Evolutionary conservation across 2,329 filamentous ascomycete genomes (phyloP), one percentile per base, ranked within the genome.

Genomic region (Epichloe sp.): DNA sequence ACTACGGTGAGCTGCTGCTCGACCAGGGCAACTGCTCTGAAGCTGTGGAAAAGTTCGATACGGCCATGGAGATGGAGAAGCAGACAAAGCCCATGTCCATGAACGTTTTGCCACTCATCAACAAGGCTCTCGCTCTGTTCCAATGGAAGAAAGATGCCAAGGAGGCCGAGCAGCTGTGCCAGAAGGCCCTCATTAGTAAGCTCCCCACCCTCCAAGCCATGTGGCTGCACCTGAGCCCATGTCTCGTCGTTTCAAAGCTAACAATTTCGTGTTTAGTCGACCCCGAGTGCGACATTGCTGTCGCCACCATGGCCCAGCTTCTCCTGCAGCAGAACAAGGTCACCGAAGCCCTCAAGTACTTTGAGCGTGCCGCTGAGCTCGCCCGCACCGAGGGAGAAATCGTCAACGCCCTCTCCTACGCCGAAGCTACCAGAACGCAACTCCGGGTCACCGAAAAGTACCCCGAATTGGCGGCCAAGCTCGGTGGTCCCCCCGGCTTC

Each of bases 61-160:
- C 84, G 26, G 93, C 93, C n/a, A 90, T 97, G 58, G 90, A 97
- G 65, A 91, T 97, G 85, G 93, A 98, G 79, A 94, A 93, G 76
- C 83, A 88, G 69, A 84, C 82, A 57, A 94, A 94, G 74, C 90
- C 90, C 14, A 84, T 93, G 69, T 86, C 88, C 55, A 97, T 98
- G 85, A 98, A 98, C 63, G 93, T 98, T 34, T 74, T 98, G 56
- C 93, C 93, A 14, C 76, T 98, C 48, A 97, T 98, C 72, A 98
- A 98, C 81, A 98, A 98, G 76, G 90, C 93, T 5, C 79, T 98
- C 31, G 89, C 91, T 12, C 76, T 97, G 45, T 97, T 96, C 80
- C 93, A 98, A 68, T 96, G 90, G 86, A 97, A 95, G 77, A 86
- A 94, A 63, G 91, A 97, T 70, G 97, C 95, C 65, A 76, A 80